Conservation (phyloP, 306 rosid genomes). For the Casuarina glauca region DNA sequence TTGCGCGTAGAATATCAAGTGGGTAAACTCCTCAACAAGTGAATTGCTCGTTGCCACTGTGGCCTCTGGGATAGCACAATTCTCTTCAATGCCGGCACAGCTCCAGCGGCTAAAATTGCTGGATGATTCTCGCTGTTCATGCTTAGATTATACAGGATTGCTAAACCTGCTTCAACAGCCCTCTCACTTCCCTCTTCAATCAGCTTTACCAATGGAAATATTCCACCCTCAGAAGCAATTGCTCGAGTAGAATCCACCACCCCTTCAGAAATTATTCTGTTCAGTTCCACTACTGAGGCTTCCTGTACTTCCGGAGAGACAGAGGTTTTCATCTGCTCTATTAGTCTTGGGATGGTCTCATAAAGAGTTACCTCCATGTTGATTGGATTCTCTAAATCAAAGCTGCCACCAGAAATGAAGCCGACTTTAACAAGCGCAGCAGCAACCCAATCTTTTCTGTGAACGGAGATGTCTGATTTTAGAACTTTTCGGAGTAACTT, state of each 20-base stretch:
- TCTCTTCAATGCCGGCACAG: constrained; percentile 58
- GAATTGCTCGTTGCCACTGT: constrained; percentile 79
- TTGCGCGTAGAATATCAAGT: constrained; percentile 19
- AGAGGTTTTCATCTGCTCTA: constrained; percentile 65
- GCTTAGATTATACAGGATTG: constrained; percentile 72
- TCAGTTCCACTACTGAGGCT: constrained; percentile 68
- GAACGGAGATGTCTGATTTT: constrained; percentile 62
- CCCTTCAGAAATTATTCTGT: constrained; percentile 80
- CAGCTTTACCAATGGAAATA: constrained; percentile 63
- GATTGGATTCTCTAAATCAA: constrained; percentile 42
- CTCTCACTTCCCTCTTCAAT: constrained; percentile 76
- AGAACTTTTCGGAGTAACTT: constrained; percentile 61
- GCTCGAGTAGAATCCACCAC: constrained; percentile 58
- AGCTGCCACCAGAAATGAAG: constrained; percentile 50
- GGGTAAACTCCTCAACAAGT: constrained; percentile 65
- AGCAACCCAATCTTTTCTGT: constrained; percentile 78
- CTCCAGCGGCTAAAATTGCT: constrained; percentile 72
- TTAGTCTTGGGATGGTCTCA: constrained; percentile 79
- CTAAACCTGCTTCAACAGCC: constrained; percentile 69
- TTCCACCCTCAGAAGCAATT: constrained; percentile 58
- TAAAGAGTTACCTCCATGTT: constrained; percentile 71
- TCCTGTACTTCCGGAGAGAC: constrained; percentile 58
- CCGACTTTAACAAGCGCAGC: constrained; percentile 76
- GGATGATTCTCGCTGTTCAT: constrained; percentile 77
- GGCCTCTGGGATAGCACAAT: constrained; percentile 60